Evolutionary conservation across 148 eudicot genomes (phyloP), one percentile per base, ranked within the genome.

Genomic region (Talinum fruticosum): DNA sequence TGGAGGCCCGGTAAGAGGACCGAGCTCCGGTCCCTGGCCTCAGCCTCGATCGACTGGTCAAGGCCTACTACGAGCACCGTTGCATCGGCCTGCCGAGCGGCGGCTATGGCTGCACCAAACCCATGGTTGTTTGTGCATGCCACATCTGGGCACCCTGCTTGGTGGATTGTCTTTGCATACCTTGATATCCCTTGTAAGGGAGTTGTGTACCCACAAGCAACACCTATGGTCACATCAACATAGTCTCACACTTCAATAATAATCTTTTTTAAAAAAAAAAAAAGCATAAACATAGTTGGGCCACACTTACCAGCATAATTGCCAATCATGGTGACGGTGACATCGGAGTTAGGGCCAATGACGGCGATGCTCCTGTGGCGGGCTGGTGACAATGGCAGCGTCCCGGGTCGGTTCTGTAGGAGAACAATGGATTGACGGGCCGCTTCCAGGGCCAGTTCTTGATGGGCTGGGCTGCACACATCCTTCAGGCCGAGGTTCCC

Each of bases 381-480:
- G 45, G 77, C 45, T 12, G 85, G 75, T 73, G 90, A 86, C 54
- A 93, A 78, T 34, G 99, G 99, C 47, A 89, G 80, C 1, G 92
- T 78, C n/a, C 83, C 69, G 0, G 73, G 82, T 1, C 83, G 83
- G 76, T 93, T 96, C 47, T 89, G 71, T 12, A 96, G 87, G 49
- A 96, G 84, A 19, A 96, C 99, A 14, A 93, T 91, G 67, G 97
- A 96, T 87, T 96, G 90, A 3, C 91, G 91, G 78, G 99, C 99
- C 0, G 99, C 97, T 66, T 93, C 85, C 10, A 92, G 94, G 62
- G 99, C 97, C 38, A 96, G 49, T 26, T 96, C 85, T 34, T 87
- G 79, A 82, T 91, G 94, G 80, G 92, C 91, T 26, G 87, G 85
- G 0, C 83, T 77, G 66, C 99, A 96, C 0, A 96, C 93, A 57